Percentiles rank a stretch among this genome's conserved stretches.
phyloP scores from a whole-genome alignment of 352 stramenopile species.

The Vaucheria bursata region DNA sequence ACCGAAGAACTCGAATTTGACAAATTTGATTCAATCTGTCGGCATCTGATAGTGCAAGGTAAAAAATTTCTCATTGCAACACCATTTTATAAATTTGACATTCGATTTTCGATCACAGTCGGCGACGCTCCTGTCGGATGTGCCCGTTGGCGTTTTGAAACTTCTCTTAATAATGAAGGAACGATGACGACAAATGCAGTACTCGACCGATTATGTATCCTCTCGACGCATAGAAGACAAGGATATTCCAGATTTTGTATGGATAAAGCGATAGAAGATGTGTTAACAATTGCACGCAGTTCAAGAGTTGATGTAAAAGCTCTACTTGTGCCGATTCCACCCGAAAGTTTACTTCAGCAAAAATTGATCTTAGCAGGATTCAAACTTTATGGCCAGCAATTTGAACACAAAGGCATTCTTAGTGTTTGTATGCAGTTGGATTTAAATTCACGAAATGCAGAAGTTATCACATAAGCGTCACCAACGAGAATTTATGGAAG shows the following conservation, averaged over 20 bases:
- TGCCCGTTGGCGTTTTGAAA: neutral
- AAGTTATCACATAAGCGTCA: no score
- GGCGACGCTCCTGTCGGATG: neutral
- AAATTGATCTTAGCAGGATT: neutral
- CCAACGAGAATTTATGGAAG: no score
- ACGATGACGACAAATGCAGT: neutral
- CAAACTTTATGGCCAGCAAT: no score
- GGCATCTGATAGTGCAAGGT: conserved; percentile 5
- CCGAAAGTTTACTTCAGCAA: neutral
- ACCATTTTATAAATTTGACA: neutral
- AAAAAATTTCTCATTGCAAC: neutral
- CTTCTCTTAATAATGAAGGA: neutral
- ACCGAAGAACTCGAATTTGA: neutral
- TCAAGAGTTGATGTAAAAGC: neutral
- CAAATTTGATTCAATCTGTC: neutral
- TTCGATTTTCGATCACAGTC: neutral
- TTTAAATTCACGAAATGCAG: no score
- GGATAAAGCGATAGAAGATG: neutral
- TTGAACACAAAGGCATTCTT: no score
- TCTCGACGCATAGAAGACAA: neutral
- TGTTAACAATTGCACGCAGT: neutral
- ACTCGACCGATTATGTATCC: neutral
- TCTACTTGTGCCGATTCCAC: neutral
- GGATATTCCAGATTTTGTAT: neutral
- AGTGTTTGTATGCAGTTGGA: no score